Evolutionary conservation across 257 asterid species (phyloP), one percentile per base, ranked within the genome.

Genomic region (Jaltomata sinuosa): DNA sequence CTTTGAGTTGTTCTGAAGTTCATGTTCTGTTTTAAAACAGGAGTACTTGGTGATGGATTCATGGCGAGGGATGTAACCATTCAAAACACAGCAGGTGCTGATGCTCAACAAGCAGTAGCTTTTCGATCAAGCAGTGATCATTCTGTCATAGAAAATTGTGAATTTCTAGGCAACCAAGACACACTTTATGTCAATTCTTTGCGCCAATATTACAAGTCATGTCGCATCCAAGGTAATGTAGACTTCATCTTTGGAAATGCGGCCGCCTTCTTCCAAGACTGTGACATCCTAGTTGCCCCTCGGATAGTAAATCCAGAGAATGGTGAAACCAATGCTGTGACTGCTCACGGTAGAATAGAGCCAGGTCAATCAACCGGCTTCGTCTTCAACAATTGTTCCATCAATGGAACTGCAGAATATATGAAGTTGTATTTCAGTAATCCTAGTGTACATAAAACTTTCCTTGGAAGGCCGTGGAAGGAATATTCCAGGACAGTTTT

Each of bases 381-480:
- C 2, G 91, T 91, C 71, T 89, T 91, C 61, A 82, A 88, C 21
- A 80, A 88, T 22, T 88, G 94, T 4, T 45, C 90, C 69, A 84
- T 91, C 85, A 88, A 91, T 8, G 94, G 92, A 14, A 91, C 94
- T 0, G 87, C 86, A 71, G 87, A 85, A 0, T 91, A 91, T 83
- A 86, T 88, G 90, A 85, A 27, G 3, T 76, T 89, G 90, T 90
- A 91, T 34, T 31, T 79, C n/a, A 85, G 89, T 49, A 88, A 90
- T 52, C 92, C 92, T 11, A 71, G 54, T 3, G 86, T 78, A 16
- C 93, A 91, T 42, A 83, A 72, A 64, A 87, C 84, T 79, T 89
- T 29, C 84, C 87, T 91, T 1, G 94, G 94, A 14, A 90, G 94
- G 87, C 94, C 93, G 3, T 91, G 94, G 94, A 91, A 89, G 76